A percentile compares a stretch with the other conserved stretches of the same genome.
These are phyloP conservation scores for Aspergillus japonicus DNA, from an alignment of 2,329 filamentous ascomycete species.

Conservation along the genomic window DNA sequence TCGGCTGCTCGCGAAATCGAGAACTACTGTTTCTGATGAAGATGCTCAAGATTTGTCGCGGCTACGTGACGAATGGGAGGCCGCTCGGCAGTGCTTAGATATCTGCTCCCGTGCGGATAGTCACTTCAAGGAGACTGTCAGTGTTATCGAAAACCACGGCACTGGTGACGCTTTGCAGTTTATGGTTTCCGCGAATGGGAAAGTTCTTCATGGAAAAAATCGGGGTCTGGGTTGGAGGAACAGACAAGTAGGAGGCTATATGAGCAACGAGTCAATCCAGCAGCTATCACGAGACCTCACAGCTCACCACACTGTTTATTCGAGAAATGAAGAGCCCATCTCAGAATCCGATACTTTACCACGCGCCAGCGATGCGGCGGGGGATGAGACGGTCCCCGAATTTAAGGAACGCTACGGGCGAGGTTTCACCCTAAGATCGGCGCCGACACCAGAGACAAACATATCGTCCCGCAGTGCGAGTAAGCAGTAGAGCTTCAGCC, in stretches of 20 bases:
- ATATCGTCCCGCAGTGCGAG: not conserved
- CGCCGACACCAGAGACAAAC: not conserved
- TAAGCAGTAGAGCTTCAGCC: not conserved
- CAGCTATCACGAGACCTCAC: slow-evolving; percentile 3
- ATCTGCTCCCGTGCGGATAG: slow-evolving; percentile 35
- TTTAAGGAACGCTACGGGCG: not conserved
- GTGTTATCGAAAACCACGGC: slow-evolving; percentile 36
- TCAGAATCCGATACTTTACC: not conserved
- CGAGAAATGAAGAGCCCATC: not conserved
- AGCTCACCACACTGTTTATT: not conserved
- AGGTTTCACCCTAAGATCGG: not conserved
- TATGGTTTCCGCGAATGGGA: slow-evolving; percentile 38
- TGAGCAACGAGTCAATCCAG: slow-evolving; percentile 1
- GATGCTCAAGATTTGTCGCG: slow-evolving; percentile 32
- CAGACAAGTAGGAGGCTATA: slow-evolving; percentile 3
- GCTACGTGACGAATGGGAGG: slow-evolving; percentile 40
- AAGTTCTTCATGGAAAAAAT: slow-evolving; percentile 1
- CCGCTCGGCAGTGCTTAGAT: slow-evolving; percentile 33
- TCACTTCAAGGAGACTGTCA: slow-evolving; percentile 30
- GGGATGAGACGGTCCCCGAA: not conserved
- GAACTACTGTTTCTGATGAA: slow-evolving; percentile 25
- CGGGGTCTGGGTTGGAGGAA: not conserved
- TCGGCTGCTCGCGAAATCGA: slow-evolving; percentile 34
- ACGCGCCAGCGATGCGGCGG: not conserved
- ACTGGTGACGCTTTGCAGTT: slow-evolving; percentile 38